Percentiles rank a stretch among this genome's conserved stretches.
Evolutionary conservation across 139 green algal species (phyloP).

Genomic region (Prasinococcaceae sp.): DNA sequence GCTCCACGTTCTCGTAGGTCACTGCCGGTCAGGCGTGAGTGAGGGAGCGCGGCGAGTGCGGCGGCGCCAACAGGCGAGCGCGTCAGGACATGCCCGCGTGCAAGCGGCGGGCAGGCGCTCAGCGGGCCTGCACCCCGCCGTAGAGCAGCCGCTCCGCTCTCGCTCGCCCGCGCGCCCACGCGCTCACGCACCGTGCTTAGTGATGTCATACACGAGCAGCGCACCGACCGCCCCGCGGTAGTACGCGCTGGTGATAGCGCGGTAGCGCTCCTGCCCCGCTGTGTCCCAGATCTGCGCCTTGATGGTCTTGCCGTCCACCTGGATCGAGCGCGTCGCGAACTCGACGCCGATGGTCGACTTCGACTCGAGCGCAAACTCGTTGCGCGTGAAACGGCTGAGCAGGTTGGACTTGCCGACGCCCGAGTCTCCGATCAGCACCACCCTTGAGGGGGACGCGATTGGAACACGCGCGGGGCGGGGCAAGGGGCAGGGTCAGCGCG

Average conservation of each 20-base stretch:
- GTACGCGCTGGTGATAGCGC: slow-evolving; percentile 98
- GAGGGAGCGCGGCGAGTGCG: no score
- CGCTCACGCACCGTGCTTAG: slow-evolving; percentile 67
- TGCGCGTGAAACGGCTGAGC: slow-evolving; percentile 91
- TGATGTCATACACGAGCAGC: slow-evolving; percentile 98
- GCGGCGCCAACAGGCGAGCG: no score
- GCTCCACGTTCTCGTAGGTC: slow-evolving; percentile 95
- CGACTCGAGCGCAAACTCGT: slow-evolving; percentile 96
- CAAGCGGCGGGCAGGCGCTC: neutral
- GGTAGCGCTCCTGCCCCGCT: slow-evolving; percentile 90
- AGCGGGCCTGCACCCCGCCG: neutral
- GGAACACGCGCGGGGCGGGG: neutral
- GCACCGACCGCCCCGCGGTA: slow-evolving; percentile 94
- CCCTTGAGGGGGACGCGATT: slow-evolving; percentile 10
- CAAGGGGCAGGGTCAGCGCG: no score
- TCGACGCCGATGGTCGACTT: slow-evolving; percentile 99
- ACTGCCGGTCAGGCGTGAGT: slow-evolving; percentile 23
- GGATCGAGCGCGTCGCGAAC: slow-evolving; percentile 94
- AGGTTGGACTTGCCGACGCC: slow-evolving; percentile 98
- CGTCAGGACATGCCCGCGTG: neutral
- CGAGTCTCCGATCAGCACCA: slow-evolving; percentile 96
- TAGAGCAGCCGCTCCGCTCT: neutral
- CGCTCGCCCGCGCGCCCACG: neutral
- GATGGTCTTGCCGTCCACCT: slow-evolving; percentile 97
- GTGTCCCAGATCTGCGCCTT: slow-evolving; percentile 99